A percentile compares a stretch with the other conserved stretches of the same genome.
These are phyloP conservation scores for Aspergillus viridinutans DNA, from an alignment of 2,329 filamentous ascomycete species.

Conservation along the genomic window DNA sequence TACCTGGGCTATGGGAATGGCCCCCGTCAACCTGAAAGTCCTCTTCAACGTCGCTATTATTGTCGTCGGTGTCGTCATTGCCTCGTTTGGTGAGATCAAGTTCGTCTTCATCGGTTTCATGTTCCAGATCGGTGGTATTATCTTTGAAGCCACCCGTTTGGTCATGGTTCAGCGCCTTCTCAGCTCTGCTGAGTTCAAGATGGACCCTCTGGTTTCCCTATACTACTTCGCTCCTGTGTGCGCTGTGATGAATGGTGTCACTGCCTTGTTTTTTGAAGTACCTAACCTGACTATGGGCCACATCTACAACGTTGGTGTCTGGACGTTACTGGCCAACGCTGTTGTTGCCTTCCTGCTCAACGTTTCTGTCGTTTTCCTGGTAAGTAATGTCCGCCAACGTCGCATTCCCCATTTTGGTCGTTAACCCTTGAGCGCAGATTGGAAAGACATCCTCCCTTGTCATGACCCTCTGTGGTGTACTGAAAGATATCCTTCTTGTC, in stretches of 20 bases:
- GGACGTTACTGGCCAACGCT: slow-evolving; percentile 68
- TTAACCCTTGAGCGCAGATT: slow-evolving; percentile 53
- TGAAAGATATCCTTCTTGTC: slow-evolving; percentile 84
- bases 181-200: slow-evolving; percentile 72
- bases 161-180: slow-evolving; percentile 84
- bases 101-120: slow-evolving; percentile 65
- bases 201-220: slow-evolving; percentile 82
- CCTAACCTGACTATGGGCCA: slow-evolving; percentile 63
- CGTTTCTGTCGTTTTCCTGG: slow-evolving; percentile 79
- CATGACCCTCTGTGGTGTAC: slow-evolving; percentile 78
- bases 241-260: slow-evolving; percentile 71
- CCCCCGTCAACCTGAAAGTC: slow-evolving; percentile 77
- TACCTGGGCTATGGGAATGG: slow-evolving; percentile 81
- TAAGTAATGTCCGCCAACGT: slow-evolving; percentile 45
- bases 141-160: slow-evolving; percentile 75
- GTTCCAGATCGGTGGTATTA: slow-evolving; percentile 69
- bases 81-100: slow-evolving; percentile 91
- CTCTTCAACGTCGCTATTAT: slow-evolving; percentile 93
- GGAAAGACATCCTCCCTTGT: slow-evolving; percentile 83
- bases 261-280: slow-evolving; percentile 66
- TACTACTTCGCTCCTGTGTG: slow-evolving; percentile 90
- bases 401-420: background rate
- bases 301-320: slow-evolving; percentile 61
- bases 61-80: slow-evolving; percentile 89
- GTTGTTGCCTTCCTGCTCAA: slow-evolving; percentile 75